phyloP scores from a whole-genome alignment of 495 filamentous ascomycete species.

The Halenospora varia region DNA sequence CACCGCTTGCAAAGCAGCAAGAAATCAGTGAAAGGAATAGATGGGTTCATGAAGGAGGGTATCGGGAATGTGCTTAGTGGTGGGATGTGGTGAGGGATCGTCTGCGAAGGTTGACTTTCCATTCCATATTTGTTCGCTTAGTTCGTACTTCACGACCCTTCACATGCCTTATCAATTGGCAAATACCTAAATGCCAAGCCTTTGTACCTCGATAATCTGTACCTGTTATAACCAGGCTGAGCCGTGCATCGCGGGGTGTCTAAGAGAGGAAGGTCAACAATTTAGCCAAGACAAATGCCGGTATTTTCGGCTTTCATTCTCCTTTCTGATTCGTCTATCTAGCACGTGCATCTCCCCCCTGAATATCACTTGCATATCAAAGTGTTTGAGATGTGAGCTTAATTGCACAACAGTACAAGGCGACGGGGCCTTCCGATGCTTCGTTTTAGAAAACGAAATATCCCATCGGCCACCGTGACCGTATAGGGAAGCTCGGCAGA shows the following conservation, averaged over 20 bases:
- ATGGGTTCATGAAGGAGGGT: too few relatives aligned
- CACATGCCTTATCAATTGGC: background rate
- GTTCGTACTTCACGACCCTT: background rate
- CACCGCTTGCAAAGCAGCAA: too few relatives aligned
- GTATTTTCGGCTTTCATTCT: background rate
- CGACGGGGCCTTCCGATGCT: background rate
- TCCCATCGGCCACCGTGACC: background rate
- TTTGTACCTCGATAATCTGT: background rate
- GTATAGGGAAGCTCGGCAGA: background rate
- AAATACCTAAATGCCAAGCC: background rate
- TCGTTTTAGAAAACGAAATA: background rate
- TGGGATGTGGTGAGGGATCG: background rate
- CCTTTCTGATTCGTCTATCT: background rate
- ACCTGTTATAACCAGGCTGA: too few relatives aligned
- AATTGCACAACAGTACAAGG: background rate
- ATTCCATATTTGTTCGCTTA: background rate
- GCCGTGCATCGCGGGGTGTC: background rate
- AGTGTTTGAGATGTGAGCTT: background rate
- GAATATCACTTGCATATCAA: background rate
- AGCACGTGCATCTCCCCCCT: background rate
- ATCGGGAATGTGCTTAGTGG: too few relatives aligned
- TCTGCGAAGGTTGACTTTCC: background rate
- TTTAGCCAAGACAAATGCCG: background rate
- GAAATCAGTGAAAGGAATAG: too few relatives aligned
- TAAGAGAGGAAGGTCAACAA: background rate